Evolutionary conservation across 371 early-diverging fungal species (phyloP), one percentile per base, ranked within the genome.

Genomic region (Lichtheimia corymbifera): DNA sequence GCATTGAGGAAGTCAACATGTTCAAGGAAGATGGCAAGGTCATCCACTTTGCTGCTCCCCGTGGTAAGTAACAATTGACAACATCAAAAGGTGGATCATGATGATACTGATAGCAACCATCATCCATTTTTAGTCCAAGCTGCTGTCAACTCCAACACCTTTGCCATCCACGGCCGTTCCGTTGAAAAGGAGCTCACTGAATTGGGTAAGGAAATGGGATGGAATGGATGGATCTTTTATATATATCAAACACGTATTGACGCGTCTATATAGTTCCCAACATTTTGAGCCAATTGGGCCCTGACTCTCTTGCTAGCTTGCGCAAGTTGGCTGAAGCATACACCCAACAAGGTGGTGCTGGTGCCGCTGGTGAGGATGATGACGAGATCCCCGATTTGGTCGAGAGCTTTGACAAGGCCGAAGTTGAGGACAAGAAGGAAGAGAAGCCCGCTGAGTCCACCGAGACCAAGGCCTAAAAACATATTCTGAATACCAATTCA

Each of bases 1-100:
- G 83, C 66, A 91, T 98, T 74, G 98, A 97, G 79, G 95, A 97
- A 74, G 96, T 98, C 83, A 98, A 97, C 93, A 95, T 98, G 94
- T 98, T 98, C 89, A 90, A 87, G 83, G 89, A 88, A 60, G 93
- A 96, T 70, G 96, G 96, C 70, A 89, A 91, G 77, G 92, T 98
- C 70, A 78, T 97, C 68, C 93, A 97, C 90, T 97, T 98, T 77
- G 77, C 72, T 71, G 80, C 83, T 59, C 97, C 99, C 66, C 93
- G 91, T 77, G 93, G 94, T 94, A 79, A 68, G 79, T 43, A 28
- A 18, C 35, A 0, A 35, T 35, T 35, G 35, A 11, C 35, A 35
- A 35, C 11, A 35, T 6, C 5, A 28, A 4, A 7, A 28, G 4
- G 4, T 5, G 5, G 9, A 9, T 6, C 35, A 35, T 35, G 9